These are phyloP conservation scores for Nymphaea thermarum DNA, from an alignment of 164 flowering plant species.

Conservation along the genomic window DNA sequence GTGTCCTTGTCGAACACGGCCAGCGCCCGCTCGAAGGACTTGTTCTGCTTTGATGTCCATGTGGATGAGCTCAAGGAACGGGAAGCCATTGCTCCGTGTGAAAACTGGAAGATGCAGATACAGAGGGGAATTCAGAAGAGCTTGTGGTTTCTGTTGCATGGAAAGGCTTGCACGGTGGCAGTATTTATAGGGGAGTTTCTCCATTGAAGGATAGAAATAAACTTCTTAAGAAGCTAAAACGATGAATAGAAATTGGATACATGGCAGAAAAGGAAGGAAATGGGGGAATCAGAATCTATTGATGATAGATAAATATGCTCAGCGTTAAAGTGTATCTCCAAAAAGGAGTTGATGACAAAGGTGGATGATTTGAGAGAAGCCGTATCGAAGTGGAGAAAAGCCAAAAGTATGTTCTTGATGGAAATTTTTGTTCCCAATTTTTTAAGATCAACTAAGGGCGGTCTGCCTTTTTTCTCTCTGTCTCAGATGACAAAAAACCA, in stretches of 20 bases:
- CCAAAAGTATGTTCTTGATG: too few relatives aligned
- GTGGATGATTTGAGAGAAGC: too few relatives aligned
- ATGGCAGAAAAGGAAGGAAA: neutral
- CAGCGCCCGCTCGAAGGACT: slow-evolving; percentile 1
- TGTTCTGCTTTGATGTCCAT: slow-evolving; percentile 2
- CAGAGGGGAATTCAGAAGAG: neutral
- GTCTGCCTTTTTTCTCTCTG: too few relatives aligned
- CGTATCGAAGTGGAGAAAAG: too few relatives aligned
- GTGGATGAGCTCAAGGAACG: neutral
- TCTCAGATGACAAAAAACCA: too few relatives aligned
- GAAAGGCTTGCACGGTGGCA: neutral
- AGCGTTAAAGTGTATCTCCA: too few relatives aligned
- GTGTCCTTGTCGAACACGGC: slow-evolving; percentile 1
- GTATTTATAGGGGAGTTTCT: neutral
- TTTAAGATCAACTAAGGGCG: too few relatives aligned
- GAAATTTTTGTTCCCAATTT: too few relatives aligned
- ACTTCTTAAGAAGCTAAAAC: neutral
- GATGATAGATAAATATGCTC: neutral
- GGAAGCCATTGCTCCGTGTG: neutral
- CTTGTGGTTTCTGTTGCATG: neutral
- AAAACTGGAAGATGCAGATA: neutral
- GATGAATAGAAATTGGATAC: too few relatives aligned
- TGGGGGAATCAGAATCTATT: neutral
- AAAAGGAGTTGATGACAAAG: too few relatives aligned
- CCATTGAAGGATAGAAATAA: neutral